Evolutionary conservation across 1,284 basidiomycete species (phyloP).

Genomic region (Apiotrichum sp.): DNA sequence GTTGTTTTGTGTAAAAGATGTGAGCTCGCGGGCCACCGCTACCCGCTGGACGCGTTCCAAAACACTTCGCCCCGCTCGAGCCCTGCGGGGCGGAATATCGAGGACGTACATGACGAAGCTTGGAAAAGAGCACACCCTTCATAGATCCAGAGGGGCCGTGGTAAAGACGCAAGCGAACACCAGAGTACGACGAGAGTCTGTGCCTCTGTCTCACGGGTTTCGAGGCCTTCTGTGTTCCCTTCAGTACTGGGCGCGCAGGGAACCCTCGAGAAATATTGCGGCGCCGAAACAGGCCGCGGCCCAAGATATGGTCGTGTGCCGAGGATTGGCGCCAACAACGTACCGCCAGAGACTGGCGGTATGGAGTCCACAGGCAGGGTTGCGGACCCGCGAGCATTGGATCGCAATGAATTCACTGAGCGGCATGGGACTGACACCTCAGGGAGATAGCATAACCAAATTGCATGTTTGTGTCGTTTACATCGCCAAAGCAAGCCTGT

Average conservation of each 20-base stretch:
- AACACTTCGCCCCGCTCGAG: conserved; percentile 7
- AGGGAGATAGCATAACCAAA: no score
- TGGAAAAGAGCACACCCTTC: conserved; percentile 11
- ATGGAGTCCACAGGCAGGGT: not conserved
- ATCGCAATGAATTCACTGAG: not conserved
- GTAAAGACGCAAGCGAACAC: conserved; percentile 19
- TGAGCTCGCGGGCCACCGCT: conserved; percentile 10
- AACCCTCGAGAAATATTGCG: conserved; percentile 12
- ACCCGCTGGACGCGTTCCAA: conserved; percentile 2
- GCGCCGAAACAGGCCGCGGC: conserved; percentile 11
- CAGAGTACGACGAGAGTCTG: not conserved
- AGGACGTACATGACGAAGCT: conserved; percentile 17
- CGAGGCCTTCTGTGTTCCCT: conserved; percentile 15
- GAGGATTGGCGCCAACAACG: conserved; percentile 13
- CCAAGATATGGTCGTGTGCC: conserved; percentile 1
- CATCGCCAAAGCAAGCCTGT: no score
- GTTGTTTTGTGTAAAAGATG: conserved; percentile 22
- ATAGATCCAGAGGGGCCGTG: conserved; percentile 4
- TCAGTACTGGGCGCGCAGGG: conserved; percentile 4
- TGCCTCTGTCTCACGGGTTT: conserved; percentile 13
- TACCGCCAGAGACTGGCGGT: not conserved
- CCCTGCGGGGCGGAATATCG: conserved; percentile 9
- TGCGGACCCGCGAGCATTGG: not conserved
- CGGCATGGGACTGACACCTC: conserved; percentile 2
- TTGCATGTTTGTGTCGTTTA: no score